These are phyloP conservation scores for Xylaria sp. DNA, from an alignment of 2,329 filamentous ascomycete genomes.

Conservation along the genomic window DNA sequence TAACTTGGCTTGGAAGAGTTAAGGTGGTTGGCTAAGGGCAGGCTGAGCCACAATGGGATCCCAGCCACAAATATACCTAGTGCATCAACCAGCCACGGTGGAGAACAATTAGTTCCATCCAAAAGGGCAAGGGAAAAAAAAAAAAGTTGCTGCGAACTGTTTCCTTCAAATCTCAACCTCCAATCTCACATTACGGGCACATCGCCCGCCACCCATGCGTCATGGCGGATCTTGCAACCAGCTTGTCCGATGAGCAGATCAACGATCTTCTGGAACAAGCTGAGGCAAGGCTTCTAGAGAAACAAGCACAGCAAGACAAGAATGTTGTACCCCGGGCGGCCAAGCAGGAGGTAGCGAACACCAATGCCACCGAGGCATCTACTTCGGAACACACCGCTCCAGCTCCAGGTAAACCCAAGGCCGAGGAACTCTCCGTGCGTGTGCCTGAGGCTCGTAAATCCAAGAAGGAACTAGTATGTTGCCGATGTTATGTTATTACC, in stretches of 20 bases:
- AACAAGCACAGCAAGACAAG: conserved; percentile 34
- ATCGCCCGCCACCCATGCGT: conserved; percentile 22
- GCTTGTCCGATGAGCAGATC: conserved; percentile 67
- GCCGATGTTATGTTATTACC: neutral
- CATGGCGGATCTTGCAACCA: conserved; percentile 44
- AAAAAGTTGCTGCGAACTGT: conserved; percentile 14
- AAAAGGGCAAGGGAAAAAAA: conserved; percentile 12
- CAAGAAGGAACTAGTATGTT: conserved; percentile 43
- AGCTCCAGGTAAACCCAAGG: conserved; percentile 16
- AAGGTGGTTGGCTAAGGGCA: no score
- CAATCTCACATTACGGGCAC: conserved; percentile 1
- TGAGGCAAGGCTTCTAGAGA: conserved; percentile 57
- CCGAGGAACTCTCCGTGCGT: conserved; percentile 37
- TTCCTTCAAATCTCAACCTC: neutral
- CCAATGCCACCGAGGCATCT: conserved; percentile 14
- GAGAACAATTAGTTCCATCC: neutral
- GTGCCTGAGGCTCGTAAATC: conserved; percentile 36
- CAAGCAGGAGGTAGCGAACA: conserved; percentile 41
- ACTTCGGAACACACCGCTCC: conserved; percentile 18
- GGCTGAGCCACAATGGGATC: neutral
- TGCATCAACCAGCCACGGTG: conserved; percentile 12
- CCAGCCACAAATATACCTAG: neutral
- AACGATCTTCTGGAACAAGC: conserved; percentile 68
- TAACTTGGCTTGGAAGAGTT: no score
- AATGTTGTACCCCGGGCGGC: conserved; percentile 36